Evolutionary conservation across 2,329 filamentous ascomycete species (phyloP).

Genomic region (Camillea tinctor): DNA sequence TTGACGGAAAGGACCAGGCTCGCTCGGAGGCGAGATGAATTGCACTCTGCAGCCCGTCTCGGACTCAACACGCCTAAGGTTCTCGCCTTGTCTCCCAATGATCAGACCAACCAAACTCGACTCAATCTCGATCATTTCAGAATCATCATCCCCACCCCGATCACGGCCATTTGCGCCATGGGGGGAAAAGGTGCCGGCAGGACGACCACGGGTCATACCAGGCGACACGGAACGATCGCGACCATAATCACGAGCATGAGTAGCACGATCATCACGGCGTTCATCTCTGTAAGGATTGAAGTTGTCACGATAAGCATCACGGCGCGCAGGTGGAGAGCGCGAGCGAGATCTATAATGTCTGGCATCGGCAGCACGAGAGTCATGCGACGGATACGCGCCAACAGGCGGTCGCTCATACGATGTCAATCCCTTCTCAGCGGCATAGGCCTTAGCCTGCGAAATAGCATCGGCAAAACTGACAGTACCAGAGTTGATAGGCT

Average conservation of each 20-base stretch:
- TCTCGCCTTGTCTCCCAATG: slow-evolving; percentile 88
- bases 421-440: slow-evolving; percentile 72
- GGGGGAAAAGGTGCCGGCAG: slow-evolving; percentile 57
- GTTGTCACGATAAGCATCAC: slow-evolving; percentile 71
- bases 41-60: slow-evolving; percentile 84
- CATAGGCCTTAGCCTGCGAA: slow-evolving; percentile 79
- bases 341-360: slow-evolving; percentile 68
- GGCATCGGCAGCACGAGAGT: slow-evolving; percentile 46
- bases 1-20: slow-evolving; percentile 70
- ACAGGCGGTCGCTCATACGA: slow-evolving; percentile 57
- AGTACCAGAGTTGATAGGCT: slow-evolving; percentile 75
- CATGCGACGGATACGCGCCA: slow-evolving; percentile 41
- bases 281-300: slow-evolving; percentile 86
- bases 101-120: slow-evolving; percentile 85
- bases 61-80: slow-evolving; percentile 77
- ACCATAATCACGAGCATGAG: slow-evolving; percentile 54
- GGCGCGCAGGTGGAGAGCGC: slow-evolving; percentile 66
- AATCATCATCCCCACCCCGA: slow-evolving; percentile 61
- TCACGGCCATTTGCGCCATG: slow-evolving; percentile 47
- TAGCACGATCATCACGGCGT: slow-evolving; percentile 66
- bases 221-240: slow-evolving; percentile 75
- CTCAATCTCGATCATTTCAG: slow-evolving; percentile 83
- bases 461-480: slow-evolving; percentile 83
- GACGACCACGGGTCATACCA: slow-evolving; percentile 49
- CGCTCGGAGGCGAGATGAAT: slow-evolving; percentile 75